Evolutionary conservation across 129 eudicot genomes (phyloP), one percentile per base, ranked within the genome.

Genomic region (Sambucus nigra): DNA sequence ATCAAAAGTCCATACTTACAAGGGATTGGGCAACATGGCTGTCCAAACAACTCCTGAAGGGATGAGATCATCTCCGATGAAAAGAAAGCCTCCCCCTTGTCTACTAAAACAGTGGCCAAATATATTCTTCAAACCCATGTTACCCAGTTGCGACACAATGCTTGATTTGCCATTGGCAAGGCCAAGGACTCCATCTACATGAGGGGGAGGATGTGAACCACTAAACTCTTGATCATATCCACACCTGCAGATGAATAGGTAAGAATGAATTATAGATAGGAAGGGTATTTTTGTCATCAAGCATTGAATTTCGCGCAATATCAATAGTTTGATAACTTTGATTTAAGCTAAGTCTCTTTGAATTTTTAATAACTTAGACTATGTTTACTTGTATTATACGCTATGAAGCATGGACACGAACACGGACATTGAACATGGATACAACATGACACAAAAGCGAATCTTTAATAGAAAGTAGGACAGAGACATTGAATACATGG

Each of bases 181-280:
- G 31, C 76, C 76, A 27, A 70, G 59, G 5, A 69, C 65, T 55
- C 75, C 75, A 48, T 69, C 75, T 7, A 55, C 55, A 46, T 44
- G 41, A 15, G 60, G 57, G 22, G 67, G 61, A 27, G 55, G 59
- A 47, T 21, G 19, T 53, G 57, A 31, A 16, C 60, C 24, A 14
- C 55, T n/a, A n/a, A 69, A 21, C 38, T 60, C 68, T 53, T 69
- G 74, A 69, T 69, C 60, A 60, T 60, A 69, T 31, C 74, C 74
- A 31, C 74, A 69, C 31, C 74, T 69, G 14, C 19, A 54, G 13
- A 35, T 8, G 42, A 35, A 8, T n/a, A n/a, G n/a, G n/a, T n/a
- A n/a, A n/a, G n/a, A n/a, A n/a, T n/a, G n/a, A n/a, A n/a, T n/a
- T n/a, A n/a, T n/a, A n/a, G n/a, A n/a, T n/a, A n/a, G n/a, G n/a